These are phyloP conservation scores for Tulasnella sp. DNA, from an alignment of 768 basidiomycete species.

Conservation along the genomic window DNA sequence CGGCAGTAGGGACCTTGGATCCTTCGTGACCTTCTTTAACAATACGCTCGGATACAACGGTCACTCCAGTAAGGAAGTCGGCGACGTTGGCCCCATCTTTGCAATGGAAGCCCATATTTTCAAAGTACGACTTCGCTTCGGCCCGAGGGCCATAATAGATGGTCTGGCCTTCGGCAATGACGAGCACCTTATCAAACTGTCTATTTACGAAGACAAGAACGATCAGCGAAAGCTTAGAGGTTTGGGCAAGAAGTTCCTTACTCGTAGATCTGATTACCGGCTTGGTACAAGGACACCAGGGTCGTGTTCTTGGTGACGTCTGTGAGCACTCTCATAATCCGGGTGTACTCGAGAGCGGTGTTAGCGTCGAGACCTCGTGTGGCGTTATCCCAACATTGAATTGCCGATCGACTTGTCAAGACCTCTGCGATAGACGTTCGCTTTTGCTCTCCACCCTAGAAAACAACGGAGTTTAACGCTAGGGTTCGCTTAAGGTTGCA, in stretches of 20 bases:
- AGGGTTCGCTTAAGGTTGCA: too few relatives aligned
- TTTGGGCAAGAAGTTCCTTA: too few relatives aligned
- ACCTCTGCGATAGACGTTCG: constrained; percentile 36
- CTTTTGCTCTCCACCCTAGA: constrained; percentile 35
- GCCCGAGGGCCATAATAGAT: constrained; percentile 63
- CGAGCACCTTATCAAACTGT: constrained; percentile 75
- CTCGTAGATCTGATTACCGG: constrained; percentile 31
- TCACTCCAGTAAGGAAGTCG: constrained; percentile 61
- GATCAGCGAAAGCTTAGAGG: too few relatives aligned
- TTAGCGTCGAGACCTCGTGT: constrained; percentile 77
- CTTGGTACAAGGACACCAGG: constrained; percentile 80
- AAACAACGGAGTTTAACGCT: too few relatives aligned
- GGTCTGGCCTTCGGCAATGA: constrained; percentile 64
- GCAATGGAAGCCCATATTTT: constrained; percentile 49
- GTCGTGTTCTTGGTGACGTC: constrained; percentile 72
- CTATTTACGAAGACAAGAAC: too few relatives aligned
- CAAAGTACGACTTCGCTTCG: constrained; percentile 61
- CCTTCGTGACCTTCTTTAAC: too few relatives aligned
- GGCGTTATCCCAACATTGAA: constrained; percentile 41
- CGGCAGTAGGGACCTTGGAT: neutral
- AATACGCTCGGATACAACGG: constrained; percentile 11
- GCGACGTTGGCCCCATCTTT: constrained; percentile 57
- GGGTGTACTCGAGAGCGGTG: constrained; percentile 79
- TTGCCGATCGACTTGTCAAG: constrained; percentile 27
- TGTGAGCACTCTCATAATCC: constrained; percentile 68